Base-by-base conservation (phyloP, 2,329 filamentous ascomycete species). In the Arthrobotrys megalospora region DNA sequence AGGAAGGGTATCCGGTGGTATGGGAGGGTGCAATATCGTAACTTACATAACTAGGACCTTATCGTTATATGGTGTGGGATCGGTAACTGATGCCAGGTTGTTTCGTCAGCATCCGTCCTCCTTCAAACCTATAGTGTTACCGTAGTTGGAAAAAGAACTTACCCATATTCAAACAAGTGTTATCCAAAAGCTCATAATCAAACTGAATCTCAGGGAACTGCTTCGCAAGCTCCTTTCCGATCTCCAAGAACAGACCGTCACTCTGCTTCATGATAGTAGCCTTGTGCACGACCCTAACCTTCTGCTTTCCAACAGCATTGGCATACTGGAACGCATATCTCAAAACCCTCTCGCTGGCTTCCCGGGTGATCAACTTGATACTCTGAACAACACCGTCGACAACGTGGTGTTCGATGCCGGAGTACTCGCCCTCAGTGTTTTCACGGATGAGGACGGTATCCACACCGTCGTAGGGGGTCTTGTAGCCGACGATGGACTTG, bases 191-290 rank as follows among this genome's bases (percentile, higher is more conserved):
- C 89, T 99, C 96, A 83, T 93, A 93, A 84, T 98, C 95, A 85
- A 99, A 98, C 87, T 97, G 93, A 83, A 99, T 93, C 82, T 91
- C 88, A 80, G 96, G 96, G 90, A 93, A 99, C 85, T 98, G 94
- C 90, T 97, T 97, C 85, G 93, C 89, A 82, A 99, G 90, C 80
- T 96, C 90, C 82, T 91, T 88, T 82, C 92, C 96, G 80, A 92
- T 93, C 86, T 89, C 92, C 82, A 99, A 90, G 91, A 99, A 99
- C 80, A 99, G 93, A 87, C 96, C 96, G 86, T 99, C 96, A 85
- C 92, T 95, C 93, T 97, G 97, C 91, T 99, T 99, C 96, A 99
- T 99, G 88, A 99, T 99, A 84, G 96, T 98, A 85, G 96, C 96
- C 90, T 99, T 99, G 92, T 99, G 96, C 80, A 98, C 94, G 78